Conservation (phyloP, 768 basidiomycete genomes). For the Panellus pusillus region DNA sequence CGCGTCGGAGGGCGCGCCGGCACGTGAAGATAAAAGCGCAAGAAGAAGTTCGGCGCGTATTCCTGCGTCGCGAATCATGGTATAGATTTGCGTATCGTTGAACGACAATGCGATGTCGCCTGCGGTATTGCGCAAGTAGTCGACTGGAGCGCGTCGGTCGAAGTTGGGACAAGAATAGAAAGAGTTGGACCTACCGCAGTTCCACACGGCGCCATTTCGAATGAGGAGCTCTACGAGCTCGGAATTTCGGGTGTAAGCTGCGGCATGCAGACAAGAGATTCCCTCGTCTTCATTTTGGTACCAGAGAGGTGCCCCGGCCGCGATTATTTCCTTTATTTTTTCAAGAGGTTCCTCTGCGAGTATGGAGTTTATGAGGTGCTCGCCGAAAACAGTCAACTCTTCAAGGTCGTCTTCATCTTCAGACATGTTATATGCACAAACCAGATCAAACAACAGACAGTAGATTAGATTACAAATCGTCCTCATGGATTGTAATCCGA, state of each 20-base stretch:
- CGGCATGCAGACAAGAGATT: slow-evolving; percentile 84
- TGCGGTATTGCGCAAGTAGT: slow-evolving; percentile 78
- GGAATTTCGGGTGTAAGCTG: slow-evolving; percentile 68
- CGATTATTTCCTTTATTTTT: slow-evolving; percentile 50
- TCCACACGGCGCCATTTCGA: slow-evolving; percentile 89
- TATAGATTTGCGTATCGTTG: slow-evolving; percentile 76
- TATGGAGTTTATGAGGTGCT: slow-evolving; percentile 58
- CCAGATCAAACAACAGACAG: background rate
- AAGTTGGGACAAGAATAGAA: background rate
- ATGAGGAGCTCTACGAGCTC: slow-evolving; percentile 69
- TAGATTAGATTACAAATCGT: slow-evolving; percentile 29
- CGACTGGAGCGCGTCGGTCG: slow-evolving; percentile 46
- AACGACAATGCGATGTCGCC: slow-evolving; percentile 88
- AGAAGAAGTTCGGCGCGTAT: slow-evolving; percentile 86
- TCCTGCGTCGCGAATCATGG: slow-evolving; percentile 85
- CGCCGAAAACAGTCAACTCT: slow-evolving; percentile 54
- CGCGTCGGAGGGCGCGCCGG: slow-evolving; percentile 29
- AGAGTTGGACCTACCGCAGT: slow-evolving; percentile 52
- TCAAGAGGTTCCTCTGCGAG: slow-evolving; percentile 47
- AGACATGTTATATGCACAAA: slow-evolving; percentile 6
- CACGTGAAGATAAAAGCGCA: slow-evolving; percentile 53
- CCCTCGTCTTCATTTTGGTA: slow-evolving; percentile 78
- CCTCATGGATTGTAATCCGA: slow-evolving; percentile 51
- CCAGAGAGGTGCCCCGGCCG: slow-evolving; percentile 81
- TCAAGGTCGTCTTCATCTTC: slow-evolving; percentile 39